Evolutionary conservation across 805 yeast species (phyloP).

Genomic region (Saccharomycopsis sp.): DNA sequence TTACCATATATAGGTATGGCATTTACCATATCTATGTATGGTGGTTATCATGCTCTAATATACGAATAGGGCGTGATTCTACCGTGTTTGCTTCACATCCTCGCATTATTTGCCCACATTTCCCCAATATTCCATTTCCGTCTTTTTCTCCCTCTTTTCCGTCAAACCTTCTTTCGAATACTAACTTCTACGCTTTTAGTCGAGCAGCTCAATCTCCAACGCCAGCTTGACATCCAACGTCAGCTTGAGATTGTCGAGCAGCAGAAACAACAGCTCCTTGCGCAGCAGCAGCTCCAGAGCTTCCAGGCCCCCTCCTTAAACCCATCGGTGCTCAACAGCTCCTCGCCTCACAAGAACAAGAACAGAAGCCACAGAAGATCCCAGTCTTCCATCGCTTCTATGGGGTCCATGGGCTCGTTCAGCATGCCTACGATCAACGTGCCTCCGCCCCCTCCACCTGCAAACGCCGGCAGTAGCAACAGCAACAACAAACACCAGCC

Average conservation of each 20-base stretch:
- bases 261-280: slow-evolving; percentile 80
- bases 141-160: not conserved
- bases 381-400: slow-evolving; percentile 35
- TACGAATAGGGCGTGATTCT: no score
- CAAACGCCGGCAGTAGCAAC: no score
- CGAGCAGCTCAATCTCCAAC: slow-evolving; percentile 57
- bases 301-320: slow-evolving; percentile 23
- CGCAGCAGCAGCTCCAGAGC: slow-evolving; percentile 42
- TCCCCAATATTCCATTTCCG: not conserved
- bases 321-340: slow-evolving; percentile 30
- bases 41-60: no score
- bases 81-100: not conserved
- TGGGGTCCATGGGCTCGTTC: slow-evolving; percentile 32
- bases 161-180: not conserved
- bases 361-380: slow-evolving; percentile 40
- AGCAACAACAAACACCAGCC: slow-evolving; percentile 9
- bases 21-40: no score
- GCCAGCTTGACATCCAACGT: slow-evolving; percentile 65
- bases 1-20: no score
- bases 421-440: slow-evolving; percentile 20
- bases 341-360: slow-evolving; percentile 23
- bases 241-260: slow-evolving; percentile 88
- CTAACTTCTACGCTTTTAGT: slow-evolving; percentile 29
- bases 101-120: not conserved
- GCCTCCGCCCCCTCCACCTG: slow-evolving; percentile 26